Evolutionary conservation across 345 rosid genomes (phyloP).

Genomic region (Heritiera fomes): DNA sequence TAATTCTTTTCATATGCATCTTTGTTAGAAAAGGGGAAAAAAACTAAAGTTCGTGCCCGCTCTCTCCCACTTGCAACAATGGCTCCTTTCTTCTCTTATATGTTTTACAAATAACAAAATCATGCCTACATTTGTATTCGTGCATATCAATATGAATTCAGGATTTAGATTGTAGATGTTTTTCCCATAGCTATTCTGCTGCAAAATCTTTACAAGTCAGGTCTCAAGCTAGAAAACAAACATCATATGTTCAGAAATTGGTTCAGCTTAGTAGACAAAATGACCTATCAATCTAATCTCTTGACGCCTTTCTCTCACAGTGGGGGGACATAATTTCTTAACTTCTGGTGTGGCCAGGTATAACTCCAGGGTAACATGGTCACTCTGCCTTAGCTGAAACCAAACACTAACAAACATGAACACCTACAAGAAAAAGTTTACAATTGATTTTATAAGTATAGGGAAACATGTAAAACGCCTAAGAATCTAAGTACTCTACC

Average conservation of each 20-base stretch:
- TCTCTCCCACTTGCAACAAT: background rate
- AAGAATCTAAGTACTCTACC: background rate
- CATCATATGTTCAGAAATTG: background rate
- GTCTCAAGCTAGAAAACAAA: background rate
- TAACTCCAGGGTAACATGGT: background rate
- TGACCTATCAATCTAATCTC: background rate
- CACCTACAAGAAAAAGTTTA: background rate
- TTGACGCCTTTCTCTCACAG: background rate
- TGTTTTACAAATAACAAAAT: background rate
- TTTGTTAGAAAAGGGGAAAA: background rate
- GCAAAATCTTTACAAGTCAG: background rate
- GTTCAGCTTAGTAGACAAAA: background rate
- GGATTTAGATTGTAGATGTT: background rate
- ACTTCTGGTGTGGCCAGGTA: background rate
- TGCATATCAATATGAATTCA: background rate
- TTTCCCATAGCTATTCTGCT: too few species aligned
- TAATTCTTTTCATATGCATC: background rate
- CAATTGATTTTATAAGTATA: background rate
- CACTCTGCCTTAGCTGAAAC: background rate
- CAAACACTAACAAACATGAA: background rate
- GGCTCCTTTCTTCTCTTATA: background rate
- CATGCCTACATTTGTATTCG: background rate
- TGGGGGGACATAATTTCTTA: background rate
- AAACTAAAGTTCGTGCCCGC: background rate
- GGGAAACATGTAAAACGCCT: background rate